Percentiles rank a stretch among this genome's conserved stretches.
Conservation (phyloP, 2,329 filamentous ascomycete species). For the Ophiostoma sp. region DNA sequence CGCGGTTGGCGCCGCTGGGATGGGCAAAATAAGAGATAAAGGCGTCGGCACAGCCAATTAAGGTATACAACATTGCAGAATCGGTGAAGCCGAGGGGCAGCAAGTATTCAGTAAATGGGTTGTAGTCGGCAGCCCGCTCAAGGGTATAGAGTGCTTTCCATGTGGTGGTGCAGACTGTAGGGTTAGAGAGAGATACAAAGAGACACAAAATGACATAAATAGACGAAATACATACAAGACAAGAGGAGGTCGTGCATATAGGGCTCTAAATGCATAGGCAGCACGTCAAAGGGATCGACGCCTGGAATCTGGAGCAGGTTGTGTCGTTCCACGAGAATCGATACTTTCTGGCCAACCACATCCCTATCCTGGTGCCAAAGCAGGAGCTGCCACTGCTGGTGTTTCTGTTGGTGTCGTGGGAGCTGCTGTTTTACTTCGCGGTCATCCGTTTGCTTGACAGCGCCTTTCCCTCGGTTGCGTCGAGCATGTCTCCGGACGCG, state of each 20-base stretch:
- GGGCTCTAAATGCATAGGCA: conserved; percentile 13
- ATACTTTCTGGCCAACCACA: not conserved
- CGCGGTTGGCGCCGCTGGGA: not conserved
- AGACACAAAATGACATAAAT: not conserved
- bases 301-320: conserved; percentile 19
- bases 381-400: not conserved
- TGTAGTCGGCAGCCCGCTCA: conserved; percentile 11
- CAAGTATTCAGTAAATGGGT: conserved; percentile 18
- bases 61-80: conserved; percentile 15
- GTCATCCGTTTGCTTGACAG: not conserved
- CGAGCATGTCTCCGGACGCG: conserved; percentile 15
- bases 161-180: not conserved
- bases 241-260: conserved; percentile 24
- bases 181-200: too few relatives aligned
- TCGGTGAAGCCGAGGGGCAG: conserved; percentile 18
- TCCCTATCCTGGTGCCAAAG: not conserved
- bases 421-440: not conserved
- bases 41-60: conserved; percentile 19
- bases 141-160: conserved; percentile 20
- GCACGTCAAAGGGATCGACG: conserved; percentile 17
- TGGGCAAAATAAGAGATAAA: conserved; percentile 6
- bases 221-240: not conserved
- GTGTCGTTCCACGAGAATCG: not conserved
- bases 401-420: not conserved
- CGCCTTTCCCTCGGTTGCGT: not conserved